phyloP scores from a whole-genome alignment of 2,329 filamentous ascomycete genomes.

The Aspergillus jensenii region DNA sequence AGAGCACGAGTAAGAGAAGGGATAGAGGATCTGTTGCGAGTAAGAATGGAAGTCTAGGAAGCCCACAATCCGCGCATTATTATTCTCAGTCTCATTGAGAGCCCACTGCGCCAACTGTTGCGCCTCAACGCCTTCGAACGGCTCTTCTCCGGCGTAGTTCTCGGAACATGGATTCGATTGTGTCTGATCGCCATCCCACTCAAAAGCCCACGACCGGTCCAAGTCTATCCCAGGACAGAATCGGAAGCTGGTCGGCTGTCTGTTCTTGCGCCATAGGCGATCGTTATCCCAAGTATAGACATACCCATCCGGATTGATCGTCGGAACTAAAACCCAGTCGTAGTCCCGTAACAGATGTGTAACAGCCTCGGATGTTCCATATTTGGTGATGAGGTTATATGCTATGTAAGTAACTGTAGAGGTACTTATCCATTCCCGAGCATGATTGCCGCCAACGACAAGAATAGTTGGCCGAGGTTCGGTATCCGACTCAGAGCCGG shows the following conservation, averaged over 20 bases:
- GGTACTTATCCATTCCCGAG: slow-evolving; percentile 93
- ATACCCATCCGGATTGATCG: slow-evolving; percentile 90
- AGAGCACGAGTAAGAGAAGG: slow-evolving; percentile 82
- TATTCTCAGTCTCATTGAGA: slow-evolving; percentile 68
- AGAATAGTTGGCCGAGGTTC: slow-evolving; percentile 71
- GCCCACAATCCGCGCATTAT: slow-evolving; percentile 75
- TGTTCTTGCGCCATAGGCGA: slow-evolving; percentile 91
- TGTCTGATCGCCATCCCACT: slow-evolving; percentile 71
- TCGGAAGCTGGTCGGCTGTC: slow-evolving; percentile 73
- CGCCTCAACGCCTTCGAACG: slow-evolving; percentile 83
- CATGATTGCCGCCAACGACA: slow-evolving; percentile 83
- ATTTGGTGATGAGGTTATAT: slow-evolving; percentile 81
- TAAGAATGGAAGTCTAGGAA: slow-evolving; percentile 92
- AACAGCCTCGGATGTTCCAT: slow-evolving; percentile 69
- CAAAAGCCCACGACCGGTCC: slow-evolving; percentile 80
- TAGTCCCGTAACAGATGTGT: slow-evolving; percentile 79
- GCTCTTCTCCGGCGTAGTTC: slow-evolving; percentile 77
- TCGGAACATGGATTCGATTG: slow-evolving; percentile 85
- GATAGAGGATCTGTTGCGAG: slow-evolving; percentile 90
- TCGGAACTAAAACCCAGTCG: slow-evolving; percentile 85
- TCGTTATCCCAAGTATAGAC: slow-evolving; percentile 91
- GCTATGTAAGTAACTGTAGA: slow-evolving; percentile 89
- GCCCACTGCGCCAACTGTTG: slow-evolving; percentile 77
- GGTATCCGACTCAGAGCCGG: slow-evolving; percentile 48
- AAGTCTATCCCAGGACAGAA: slow-evolving; percentile 89